Percentiles rank a stretch among this genome's conserved stretches.
Conservation (phyloP, 2,329 filamentous ascomycete species). For the Scortechinia acanthostroma region DNA sequence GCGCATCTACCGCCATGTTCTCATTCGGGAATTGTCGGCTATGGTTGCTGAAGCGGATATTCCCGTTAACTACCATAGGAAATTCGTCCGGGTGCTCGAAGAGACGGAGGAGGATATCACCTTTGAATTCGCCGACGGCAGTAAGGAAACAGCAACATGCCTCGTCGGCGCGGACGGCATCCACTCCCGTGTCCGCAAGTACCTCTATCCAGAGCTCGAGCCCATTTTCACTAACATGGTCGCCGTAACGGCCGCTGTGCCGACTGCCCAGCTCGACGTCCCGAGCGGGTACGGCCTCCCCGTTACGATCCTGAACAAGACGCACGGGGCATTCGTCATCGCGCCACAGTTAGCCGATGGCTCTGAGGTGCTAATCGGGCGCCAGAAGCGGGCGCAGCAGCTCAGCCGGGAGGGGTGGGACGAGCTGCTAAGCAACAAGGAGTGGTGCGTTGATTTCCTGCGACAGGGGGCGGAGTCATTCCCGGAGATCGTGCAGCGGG, state of each 20-base stretch:
- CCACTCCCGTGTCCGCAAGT: constrained; percentile 42
- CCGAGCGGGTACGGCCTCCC: constrained; percentile 27
- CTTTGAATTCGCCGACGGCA: constrained; percentile 38
- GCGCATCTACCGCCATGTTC: constrained; percentile 41
- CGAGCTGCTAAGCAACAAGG: constrained; percentile 8
- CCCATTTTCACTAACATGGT: constrained; percentile 30
- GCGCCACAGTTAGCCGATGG: constrained; percentile 38
- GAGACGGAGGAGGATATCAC: constrained; percentile 29
- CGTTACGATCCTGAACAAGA: constrained; percentile 28
- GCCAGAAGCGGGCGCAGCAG: constrained; percentile 22
- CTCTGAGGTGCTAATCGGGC: constrained; percentile 37
- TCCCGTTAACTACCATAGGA: constrained; percentile 33
- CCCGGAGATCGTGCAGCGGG: constrained; percentile 25
- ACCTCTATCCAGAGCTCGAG: constrained; percentile 36
- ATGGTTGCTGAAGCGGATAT: constrained; percentile 30
- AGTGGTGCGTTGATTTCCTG: constrained; percentile 21
- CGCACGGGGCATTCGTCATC: constrained; percentile 37
- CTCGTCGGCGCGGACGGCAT: constrained; percentile 54
- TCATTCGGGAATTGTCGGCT: constrained; percentile 37
- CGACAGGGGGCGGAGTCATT: constrained; percentile 19
- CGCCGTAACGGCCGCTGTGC: constrained; percentile 10
- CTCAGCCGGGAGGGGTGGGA: constrained; percentile 8
- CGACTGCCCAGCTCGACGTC: constrained; percentile 23
- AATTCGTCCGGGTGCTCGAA: constrained; percentile 31
- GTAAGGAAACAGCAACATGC: constrained; percentile 23